phyloP scores from a whole-genome alignment of 768 basidiomycete genomes.

The Mycena latifolia region DNA sequence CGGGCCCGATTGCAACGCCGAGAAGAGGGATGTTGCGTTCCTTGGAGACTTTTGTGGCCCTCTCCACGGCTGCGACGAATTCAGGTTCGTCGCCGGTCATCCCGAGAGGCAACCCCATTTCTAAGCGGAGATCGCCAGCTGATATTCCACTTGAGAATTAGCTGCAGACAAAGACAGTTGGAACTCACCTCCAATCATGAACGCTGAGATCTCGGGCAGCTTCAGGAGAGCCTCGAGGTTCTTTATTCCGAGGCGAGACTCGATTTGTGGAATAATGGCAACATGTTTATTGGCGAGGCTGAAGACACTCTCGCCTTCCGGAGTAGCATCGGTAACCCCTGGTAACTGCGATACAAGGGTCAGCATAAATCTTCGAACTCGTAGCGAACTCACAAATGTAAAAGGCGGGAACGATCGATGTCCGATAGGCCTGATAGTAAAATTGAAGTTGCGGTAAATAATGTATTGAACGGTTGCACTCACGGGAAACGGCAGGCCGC shows the following conservation, averaged over 20 bases:
- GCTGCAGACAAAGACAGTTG: too few species aligned
- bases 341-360: slow-evolving; percentile 6
- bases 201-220: slow-evolving; percentile 18
- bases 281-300: slow-evolving; percentile 28
- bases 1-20: slow-evolving; percentile 12
- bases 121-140: slow-evolving; percentile 31
- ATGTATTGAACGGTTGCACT: background rate
- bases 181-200: slow-evolving; percentile 31
- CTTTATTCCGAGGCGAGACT: slow-evolving; percentile 67
- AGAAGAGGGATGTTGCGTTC: slow-evolving; percentile 10
- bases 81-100: slow-evolving; percentile 26
- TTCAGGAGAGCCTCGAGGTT: slow-evolving; percentile 69
- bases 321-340: slow-evolving; percentile 23
- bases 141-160: background rate
- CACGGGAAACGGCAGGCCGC: slow-evolving; percentile 30
- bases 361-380: background rate
- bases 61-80: slow-evolving; percentile 23
- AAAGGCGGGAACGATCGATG: slow-evolving; percentile 30
- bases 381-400: slow-evolving; percentile 13
- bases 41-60: slow-evolving; percentile 11
- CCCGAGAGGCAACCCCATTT: slow-evolving; percentile 20
- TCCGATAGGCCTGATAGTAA: slow-evolving; percentile 18
- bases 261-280: slow-evolving; percentile 33
- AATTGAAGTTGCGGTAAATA: background rate
- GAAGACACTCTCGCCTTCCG: slow-evolving; percentile 23